Base-by-base conservation (phyloP, 179 eudicot genomes). In the Spinacia oleracea region DNA sequence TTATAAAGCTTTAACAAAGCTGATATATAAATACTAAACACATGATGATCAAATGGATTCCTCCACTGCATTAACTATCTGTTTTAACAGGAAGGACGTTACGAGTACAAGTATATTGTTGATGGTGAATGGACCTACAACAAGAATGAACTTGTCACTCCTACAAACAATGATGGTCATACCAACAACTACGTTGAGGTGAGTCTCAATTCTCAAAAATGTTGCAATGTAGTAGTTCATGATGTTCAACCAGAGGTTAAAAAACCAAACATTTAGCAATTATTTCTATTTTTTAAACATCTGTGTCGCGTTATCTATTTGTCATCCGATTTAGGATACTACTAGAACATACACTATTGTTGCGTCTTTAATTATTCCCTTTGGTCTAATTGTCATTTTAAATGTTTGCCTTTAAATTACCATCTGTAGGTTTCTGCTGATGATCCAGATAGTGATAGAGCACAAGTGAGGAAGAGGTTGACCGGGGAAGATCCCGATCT, bases 111-210 rank as follows among this genome's bases (percentile, higher is more conserved):
- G 91, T 96, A 96, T 70, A 70, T 96, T 31, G 89, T 92, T 32
- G 96, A 96, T 79, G 98, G 97, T 32, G 90, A 91, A 79, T 96
- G 99, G 99, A 21, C 85, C 72, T 84, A 83, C 90, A 96, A 93
- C 75, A 71, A 77, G 69, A 5, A 83, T 67, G 99, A 96, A 82
- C 94, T 77, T 55, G 55, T 90, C 29, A 93, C 94, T 63, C 48
- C 71, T 71, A 86, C 82, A 75, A 91, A 92, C 87, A 85, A 85
- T 25, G 99, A 96, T 75, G 97, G 97, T 23, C 89, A 96, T 70
- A 84, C 94, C 83, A 96, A 96, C 91, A 96, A 96, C 84, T 96
- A 88, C 76, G 79, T 96, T 78, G 81, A 74, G 88, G 98, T 96
- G 87, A 71, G 84, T 29, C 79, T 73, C 43, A 72, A 71, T 83